These are phyloP conservation scores for Lablab purpureus DNA, from an alignment of 306 rosid genomes.

Conservation along the genomic window DNA sequence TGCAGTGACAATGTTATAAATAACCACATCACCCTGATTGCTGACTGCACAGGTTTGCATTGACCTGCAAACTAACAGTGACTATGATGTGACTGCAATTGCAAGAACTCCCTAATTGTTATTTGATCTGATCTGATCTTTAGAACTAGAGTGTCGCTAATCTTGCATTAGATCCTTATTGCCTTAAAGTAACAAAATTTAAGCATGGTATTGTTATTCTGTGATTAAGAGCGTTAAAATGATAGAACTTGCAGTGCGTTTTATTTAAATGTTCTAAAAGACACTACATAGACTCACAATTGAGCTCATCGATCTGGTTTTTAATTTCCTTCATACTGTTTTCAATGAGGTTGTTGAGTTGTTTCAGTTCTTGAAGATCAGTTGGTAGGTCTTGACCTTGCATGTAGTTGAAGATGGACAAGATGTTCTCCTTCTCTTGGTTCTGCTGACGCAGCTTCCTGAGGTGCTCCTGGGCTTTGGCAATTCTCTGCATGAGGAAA, in stretches of 20 bases:
- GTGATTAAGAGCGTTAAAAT: not conserved
- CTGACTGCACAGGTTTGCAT: not conserved
- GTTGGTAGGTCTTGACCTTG: constrained; percentile 30
- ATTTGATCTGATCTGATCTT: too few species aligned
- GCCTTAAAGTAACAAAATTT: constrained; percentile 3
- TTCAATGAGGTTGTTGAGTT: constrained; percentile 46
- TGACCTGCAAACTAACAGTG: not conserved
- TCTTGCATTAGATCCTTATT: not conserved
- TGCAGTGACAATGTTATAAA: not conserved
- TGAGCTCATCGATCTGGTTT: not conserved
- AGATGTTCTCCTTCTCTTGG: constrained; percentile 28
- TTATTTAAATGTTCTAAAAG: constrained; percentile 7
- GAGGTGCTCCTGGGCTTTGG: constrained; percentile 35
- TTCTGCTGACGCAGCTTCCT: constrained; percentile 38
- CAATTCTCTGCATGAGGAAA: constrained; percentile 36
- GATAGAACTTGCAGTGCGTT: not conserved
- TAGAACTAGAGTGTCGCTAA: too few species aligned
- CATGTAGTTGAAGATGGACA: constrained; percentile 44
- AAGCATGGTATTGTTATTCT: constrained; percentile 13
- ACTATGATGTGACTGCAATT: not conserved
- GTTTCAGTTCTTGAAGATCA: constrained; percentile 42
- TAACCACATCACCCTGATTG: not conserved
- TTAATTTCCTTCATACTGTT: constrained; percentile 38
- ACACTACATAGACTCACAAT: not conserved
- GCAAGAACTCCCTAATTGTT: not conserved